Evolutionary conservation across 805 yeast species (phyloP).

Genomic region (Myxozyma neotropica): DNA sequence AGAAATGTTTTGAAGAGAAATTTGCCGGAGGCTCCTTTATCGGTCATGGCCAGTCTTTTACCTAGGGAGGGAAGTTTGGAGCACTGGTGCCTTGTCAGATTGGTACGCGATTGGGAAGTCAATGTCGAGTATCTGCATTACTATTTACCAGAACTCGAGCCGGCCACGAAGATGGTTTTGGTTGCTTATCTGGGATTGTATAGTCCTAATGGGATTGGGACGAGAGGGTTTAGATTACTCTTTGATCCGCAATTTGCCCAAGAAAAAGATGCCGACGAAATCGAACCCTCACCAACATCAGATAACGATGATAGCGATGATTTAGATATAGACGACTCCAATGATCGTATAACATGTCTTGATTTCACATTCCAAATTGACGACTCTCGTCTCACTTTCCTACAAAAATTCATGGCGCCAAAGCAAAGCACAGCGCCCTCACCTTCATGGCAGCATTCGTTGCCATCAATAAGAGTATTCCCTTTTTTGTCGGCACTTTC

Average conservation of each 20-base stretch:
- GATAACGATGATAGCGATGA: conserved; percentile 15
- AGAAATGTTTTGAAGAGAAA: conserved; percentile 12
- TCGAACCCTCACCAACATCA: neutral
- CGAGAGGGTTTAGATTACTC: conserved; percentile 19
- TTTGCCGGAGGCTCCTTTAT: conserved; percentile 19
- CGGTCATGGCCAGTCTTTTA: conserved; percentile 19
- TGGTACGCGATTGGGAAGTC: conserved; percentile 31
- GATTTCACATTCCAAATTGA: conserved; percentile 31
- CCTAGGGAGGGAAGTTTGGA: conserved; percentile 25
- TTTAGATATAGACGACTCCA: conserved; percentile 9
- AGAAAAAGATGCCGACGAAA: neutral
- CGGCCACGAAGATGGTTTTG: conserved; percentile 30
- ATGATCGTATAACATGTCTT: conserved; percentile 29
- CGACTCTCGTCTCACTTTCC: conserved; percentile 13
- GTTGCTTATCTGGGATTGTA: conserved; percentile 28
- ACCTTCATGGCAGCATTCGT: conserved; percentile 73
- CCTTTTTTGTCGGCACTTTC: conserved; percentile 33
- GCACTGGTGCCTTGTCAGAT: conserved; percentile 28
- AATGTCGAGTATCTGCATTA: conserved; percentile 27
- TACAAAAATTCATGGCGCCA: conserved; percentile 55
- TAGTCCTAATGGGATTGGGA: conserved; percentile 24
- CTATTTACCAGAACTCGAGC: conserved; percentile 23
- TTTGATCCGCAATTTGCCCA: conserved; percentile 14
- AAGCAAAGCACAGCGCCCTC: conserved; percentile 83
- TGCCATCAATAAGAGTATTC: conserved; percentile 70